Evolutionary conservation across 805 yeast species (phyloP).

Genomic region (Cyberlindnera mississippiensis): DNA sequence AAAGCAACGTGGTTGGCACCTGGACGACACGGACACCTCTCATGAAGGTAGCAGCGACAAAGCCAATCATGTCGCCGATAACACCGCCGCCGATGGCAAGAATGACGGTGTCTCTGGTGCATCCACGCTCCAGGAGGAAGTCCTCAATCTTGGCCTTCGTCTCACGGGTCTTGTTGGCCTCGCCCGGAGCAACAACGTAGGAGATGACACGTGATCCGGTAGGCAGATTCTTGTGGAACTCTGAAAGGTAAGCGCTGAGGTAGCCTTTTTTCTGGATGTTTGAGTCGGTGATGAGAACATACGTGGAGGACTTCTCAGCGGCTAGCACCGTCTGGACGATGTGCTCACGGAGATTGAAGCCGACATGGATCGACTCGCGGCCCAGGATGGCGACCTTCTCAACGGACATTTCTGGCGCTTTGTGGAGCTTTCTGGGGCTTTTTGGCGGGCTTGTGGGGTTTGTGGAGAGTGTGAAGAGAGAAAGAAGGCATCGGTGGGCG

Average conservation of each 20-base stretch:
- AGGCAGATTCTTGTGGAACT: constrained; percentile 44
- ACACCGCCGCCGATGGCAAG: constrained; percentile 98
- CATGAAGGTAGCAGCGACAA: constrained; percentile 99
- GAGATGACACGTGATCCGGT: constrained; percentile 60
- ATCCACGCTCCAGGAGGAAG: constrained; percentile 72
- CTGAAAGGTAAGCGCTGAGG: constrained; percentile 42
- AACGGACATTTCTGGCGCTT: constrained; percentile 15
- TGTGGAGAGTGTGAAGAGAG: no score
- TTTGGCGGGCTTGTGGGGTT: no score
- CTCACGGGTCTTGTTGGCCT: constrained; percentile 78
- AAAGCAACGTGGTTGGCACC: constrained; percentile 86
- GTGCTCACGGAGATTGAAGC: constrained; percentile 73
- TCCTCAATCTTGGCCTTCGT: constrained; percentile 95
- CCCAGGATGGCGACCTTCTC: constrained; percentile 75
- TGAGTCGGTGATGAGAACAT: constrained; percentile 84
- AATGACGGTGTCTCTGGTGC: constrained; percentile 94
- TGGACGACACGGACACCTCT: constrained; percentile 94
- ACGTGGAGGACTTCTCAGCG: constrained; percentile 77
- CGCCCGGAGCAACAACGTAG: constrained; percentile 87
- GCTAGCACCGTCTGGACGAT: constrained; percentile 63
- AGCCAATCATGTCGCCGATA: constrained; percentile 98
- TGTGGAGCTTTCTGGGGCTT: no score
- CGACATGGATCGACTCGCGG: constrained; percentile 81
- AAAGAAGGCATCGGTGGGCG: no score
- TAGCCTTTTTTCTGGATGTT: constrained; percentile 69